phyloP scores from a whole-genome alignment of 2,329 filamentous ascomycete genomes.

The Ascomycota sp. region DNA sequence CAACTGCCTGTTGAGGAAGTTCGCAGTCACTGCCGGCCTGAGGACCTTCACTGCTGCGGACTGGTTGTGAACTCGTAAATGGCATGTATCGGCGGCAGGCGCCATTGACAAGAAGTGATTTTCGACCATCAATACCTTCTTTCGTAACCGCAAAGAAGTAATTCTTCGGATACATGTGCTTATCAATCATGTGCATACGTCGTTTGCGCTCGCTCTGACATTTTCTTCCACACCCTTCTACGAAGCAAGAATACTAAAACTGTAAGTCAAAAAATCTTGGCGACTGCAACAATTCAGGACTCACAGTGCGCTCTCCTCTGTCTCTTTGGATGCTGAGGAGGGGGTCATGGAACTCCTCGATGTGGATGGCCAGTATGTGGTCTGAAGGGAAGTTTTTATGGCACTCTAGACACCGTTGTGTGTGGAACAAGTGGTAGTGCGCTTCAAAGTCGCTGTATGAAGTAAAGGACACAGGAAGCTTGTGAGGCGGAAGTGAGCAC shows the following conservation, averaged over 20 bases:
- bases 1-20: conserved; percentile 9
- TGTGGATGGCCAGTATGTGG: conserved; percentile 61
- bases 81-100: conserved; percentile 20
- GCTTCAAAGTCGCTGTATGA: conserved; percentile 65
- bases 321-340: conserved; percentile 49
- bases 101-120: conserved; percentile 49
- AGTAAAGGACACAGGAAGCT: conserved; percentile 43
- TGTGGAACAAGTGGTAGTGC: conserved; percentile 63
- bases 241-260: conserved; percentile 60
- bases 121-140: conserved; percentile 68
- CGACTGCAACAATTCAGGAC: conserved; percentile 8
- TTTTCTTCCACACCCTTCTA: conserved; percentile 67
- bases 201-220: conserved; percentile 70
- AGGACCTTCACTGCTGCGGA: conserved; percentile 17
- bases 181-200: conserved; percentile 74
- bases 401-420: conserved; percentile 69
- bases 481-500: conserved; percentile 66
- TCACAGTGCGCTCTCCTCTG: conserved; percentile 66
- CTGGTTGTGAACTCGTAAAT: conserved; percentile 2
- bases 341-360: conserved; percentile 77
- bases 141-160: conserved; percentile 78
- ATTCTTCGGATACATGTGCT: conserved; percentile 72
- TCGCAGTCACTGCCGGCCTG: conserved; percentile 12
- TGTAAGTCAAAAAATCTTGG: background rate
- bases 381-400: conserved; percentile 69